phyloP scores from a whole-genome alignment of 1,284 basidiomycete genomes.

The Marasmius sp. region DNA sequence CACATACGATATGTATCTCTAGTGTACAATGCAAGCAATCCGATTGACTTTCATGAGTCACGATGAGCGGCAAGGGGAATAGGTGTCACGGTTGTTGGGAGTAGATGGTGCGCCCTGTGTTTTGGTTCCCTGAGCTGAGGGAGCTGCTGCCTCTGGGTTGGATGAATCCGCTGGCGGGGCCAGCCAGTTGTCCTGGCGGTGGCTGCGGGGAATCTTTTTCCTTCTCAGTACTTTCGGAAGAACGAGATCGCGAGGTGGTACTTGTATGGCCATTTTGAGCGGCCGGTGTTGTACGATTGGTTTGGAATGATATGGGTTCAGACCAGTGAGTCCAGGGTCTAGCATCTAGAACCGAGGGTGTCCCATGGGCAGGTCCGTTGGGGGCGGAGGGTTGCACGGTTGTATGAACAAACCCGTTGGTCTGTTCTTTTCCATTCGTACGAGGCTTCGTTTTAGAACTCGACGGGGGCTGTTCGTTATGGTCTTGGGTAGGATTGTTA shows the following conservation, averaged over 20 bases:
- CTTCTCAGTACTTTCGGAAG: conserved; percentile 24
- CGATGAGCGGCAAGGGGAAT: not conserved
- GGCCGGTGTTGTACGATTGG: not conserved
- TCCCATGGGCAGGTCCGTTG: conserved; percentile 5
- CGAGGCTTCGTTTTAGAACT: conserved; percentile 39
- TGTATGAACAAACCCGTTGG: conserved; percentile 26
- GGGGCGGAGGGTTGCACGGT: conserved; percentile 13
- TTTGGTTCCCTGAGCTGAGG: conserved; percentile 33
- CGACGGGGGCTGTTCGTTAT: conserved; percentile 22
- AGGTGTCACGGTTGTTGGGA: conserved; percentile 32
- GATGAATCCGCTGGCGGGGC: conserved; percentile 47
- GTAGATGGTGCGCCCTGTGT: conserved; percentile 59
- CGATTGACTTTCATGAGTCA: not conserved
- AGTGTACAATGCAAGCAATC: not conserved
- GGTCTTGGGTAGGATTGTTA: conserved; percentile 15
- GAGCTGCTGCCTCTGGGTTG: conserved; percentile 30
- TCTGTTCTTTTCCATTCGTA: conserved; percentile 41
- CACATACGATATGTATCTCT: not conserved
- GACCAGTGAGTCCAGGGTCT: conserved; percentile 16
- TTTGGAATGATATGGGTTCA: conserved; percentile 5
- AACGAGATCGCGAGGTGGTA: conserved; percentile 15
- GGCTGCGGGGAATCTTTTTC: conserved; percentile 28
- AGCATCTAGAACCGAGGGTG: conserved; percentile 9
- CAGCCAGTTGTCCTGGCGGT: conserved; percentile 38
- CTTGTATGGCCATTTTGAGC: not conserved